Base-by-base conservation (phyloP, 1,139 yeast species). In the Geotrichum bryndzae region DNA sequence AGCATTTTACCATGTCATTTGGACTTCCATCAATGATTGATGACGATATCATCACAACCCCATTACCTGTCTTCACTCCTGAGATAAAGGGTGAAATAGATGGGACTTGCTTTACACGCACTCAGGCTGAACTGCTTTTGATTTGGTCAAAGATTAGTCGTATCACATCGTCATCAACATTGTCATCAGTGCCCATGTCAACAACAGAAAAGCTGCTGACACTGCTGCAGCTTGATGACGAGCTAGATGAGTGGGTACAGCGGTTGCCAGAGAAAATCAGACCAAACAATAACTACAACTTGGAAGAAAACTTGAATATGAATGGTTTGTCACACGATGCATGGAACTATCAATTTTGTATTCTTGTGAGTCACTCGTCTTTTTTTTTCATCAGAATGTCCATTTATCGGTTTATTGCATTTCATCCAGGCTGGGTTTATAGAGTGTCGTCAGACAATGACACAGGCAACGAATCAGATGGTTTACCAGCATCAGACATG, bases 11-110 rank as follows among this genome's bases (percentile, higher is more conserved):
- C 60, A 74, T 83, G 67, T 80, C 84, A 64, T 71, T 79, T 48
- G 91, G 91, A 3, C 81, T 83, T 63, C 85, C 90, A 1, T 87
- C 90, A 0, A 68, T 80, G 29, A 78, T 86, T 25, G 77, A 80
- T 66, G 81, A 77, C 50, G 66, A 69, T n/a, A 89, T 85, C 50
- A 67, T 72, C 13, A 66, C 73, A 15, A 65, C 63, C 0, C 63
- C 62, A 22, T 46, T 65, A 22, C 65, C 63, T 54, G 45, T 29
- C 33, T 64, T 62, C 33, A 48, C 54, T 51, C 70, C 72, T 0
- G 64, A 57, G 18, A 38, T 62, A 15, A 61, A 53, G 10, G 63
- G 46, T 35, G 60, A 53, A 51, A 51, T 60, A 38, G 60, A 58
- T 22, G 57, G 59, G 11, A 56, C 55, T 31, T 58, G 59, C 33